A percentile compares a stretch with the other conserved stretches of the same genome.
Evolutionary conservation across 768 basidiomycete genomes (phyloP).

Genomic region (Gautieria morchelliformis): DNA sequence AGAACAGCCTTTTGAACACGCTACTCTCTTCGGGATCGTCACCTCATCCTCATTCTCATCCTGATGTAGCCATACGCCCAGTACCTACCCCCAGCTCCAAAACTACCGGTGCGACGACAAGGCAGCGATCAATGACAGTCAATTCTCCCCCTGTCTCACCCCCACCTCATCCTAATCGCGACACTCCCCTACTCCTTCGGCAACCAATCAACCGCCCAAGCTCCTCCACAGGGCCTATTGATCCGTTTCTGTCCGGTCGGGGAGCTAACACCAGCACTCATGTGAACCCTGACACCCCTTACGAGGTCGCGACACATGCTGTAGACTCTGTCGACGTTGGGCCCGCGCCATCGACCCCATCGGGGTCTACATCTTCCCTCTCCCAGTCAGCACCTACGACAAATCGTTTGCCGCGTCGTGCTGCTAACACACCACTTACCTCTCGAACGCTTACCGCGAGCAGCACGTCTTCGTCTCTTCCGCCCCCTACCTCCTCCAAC

Average conservation of each 20-base stretch:
- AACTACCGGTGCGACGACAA: neutral
- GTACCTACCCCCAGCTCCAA: neutral
- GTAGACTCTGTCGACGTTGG: neutral
- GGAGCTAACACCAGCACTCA: neutral
- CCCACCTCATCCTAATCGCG: neutral
- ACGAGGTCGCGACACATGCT: neutral
- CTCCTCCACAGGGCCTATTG: neutral
- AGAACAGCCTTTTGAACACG: neutral
- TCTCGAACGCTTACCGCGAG: neutral
- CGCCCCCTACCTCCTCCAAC: neutral
- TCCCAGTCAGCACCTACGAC: neutral
- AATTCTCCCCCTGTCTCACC: neutral
- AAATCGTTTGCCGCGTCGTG: neutral
- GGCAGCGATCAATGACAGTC: neutral
- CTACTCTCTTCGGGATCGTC: neutral
- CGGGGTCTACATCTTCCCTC: slow-evolving; percentile 3
- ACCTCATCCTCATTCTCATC: neutral
- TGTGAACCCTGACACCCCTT: neutral
- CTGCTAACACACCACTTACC: neutral
- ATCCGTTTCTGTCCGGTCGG: neutral
- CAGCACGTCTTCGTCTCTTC: neutral
- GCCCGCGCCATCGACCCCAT: neutral
- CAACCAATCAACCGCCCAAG: slow-evolving; percentile 2
- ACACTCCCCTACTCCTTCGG: slow-evolving; percentile 5
- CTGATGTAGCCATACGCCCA: neutral